Evolutionary conservation across 106 monocot species (phyloP).

Genomic region (Allium fistulosum): DNA sequence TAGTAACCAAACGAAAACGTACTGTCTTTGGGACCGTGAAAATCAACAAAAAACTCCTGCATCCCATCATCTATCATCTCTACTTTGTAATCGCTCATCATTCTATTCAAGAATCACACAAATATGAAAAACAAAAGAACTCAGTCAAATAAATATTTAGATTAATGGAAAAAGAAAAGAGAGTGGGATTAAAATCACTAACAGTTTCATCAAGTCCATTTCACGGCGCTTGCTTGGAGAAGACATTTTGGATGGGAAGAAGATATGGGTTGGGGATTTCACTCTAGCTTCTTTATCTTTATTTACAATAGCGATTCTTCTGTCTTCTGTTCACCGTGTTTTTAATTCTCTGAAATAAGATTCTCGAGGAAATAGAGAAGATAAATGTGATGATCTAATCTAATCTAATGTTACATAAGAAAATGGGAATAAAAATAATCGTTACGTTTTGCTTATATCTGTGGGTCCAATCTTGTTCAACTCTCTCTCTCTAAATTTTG

Average conservation of each 20-base stretch:
- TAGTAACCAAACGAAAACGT: neutral
- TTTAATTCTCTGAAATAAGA: too few species aligned
- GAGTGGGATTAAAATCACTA: neutral
- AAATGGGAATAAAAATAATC: too few species aligned
- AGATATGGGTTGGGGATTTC: too few species aligned
- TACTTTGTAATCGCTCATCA: slow-evolving; percentile 99
- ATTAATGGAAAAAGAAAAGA: slow-evolving; percentile 2
- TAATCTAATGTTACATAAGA: too few species aligned
- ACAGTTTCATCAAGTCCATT: slow-evolving; percentile 84
- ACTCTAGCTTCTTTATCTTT: too few species aligned
- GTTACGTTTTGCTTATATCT: too few species aligned
- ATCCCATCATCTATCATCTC: slow-evolving; percentile 97
- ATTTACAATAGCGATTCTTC: too few species aligned
- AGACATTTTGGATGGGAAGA: slow-evolving; percentile 28
- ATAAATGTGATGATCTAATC: too few species aligned
- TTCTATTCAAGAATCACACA: slow-evolving; percentile 32
- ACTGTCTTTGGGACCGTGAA: slow-evolving; percentile 88
- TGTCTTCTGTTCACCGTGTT: too few species aligned
- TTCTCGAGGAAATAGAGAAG: too few species aligned
- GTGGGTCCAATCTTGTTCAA: too few species aligned
- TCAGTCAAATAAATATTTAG: neutral
- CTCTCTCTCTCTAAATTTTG: too few species aligned
- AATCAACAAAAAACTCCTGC: slow-evolving; percentile 88
- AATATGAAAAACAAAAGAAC: slow-evolving; percentile 6
- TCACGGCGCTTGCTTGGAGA: slow-evolving; percentile 72